Base-by-base conservation (phyloP, 345 rosid genomes). In the Lepidium sativum region DNA sequence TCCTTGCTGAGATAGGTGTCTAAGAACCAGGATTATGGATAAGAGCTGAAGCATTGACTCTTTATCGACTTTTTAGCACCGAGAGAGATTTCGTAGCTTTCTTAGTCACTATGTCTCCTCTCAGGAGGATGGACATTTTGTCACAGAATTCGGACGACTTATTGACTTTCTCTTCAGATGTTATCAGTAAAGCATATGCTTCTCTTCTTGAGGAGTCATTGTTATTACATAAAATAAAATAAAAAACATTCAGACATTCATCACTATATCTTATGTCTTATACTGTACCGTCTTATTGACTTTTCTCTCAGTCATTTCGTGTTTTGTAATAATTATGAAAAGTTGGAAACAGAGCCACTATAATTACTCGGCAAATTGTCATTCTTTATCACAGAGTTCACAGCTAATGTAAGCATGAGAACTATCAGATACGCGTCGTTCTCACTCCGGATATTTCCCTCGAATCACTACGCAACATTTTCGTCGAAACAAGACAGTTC, bases 351-450 rank as follows among this genome's bases (percentile, higher is more conserved):
- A 54, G 43, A 35, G 63, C 56, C 4, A 17, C 14, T 65, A 14
- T 64, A 16, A 5, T 20, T 13, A 32, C 37, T 16, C 10, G 32
- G 12, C 21, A 38, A 60, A 69, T 60, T 52, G 1, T 49, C 43
- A n/a, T n/a, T n/a, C n/a, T n/a, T n/a, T n/a, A n/a, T n/a, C n/a
- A n/a, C n/a, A n/a, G n/a, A n/a, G n/a, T n/a, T n/a, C n/a, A n/a
- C 13, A 40, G 59, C 21, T 47, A 37, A 34, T 37, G 15, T 25
- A 33, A 70, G 25, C 20, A 71, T 71, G 77, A 73, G 32, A 52
- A 43, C 44, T 35, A 51, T 44, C 18, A 29, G 53, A 67, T 9
- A 51, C 21, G 12, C 50, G 14, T 35, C 16, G 12, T 5, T 58
- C 58, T 32, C 57, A 40, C 40, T 6, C 23, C 57, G 57, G 20